These are phyloP conservation scores for Penicillium paradoxum DNA, from an alignment of 495 filamentous ascomycete species.

Conservation along the genomic window DNA sequence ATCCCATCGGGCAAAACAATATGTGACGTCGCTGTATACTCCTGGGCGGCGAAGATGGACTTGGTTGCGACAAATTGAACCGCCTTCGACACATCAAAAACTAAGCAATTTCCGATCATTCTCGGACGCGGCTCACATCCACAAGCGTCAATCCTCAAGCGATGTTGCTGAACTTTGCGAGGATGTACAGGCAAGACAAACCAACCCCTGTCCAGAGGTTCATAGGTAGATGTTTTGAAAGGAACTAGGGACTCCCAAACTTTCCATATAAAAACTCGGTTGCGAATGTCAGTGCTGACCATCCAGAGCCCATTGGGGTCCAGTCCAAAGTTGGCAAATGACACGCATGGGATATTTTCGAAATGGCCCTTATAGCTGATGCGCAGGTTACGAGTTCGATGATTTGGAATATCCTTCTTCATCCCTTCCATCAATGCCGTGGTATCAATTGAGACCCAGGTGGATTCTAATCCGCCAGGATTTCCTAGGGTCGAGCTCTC, in stretches of 20 bases:
- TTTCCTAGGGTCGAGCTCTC: conserved; percentile 18
- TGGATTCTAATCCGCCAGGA: conserved; percentile 23
- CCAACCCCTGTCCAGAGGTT: conserved; percentile 39
- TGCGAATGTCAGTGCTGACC: conserved; percentile 68
- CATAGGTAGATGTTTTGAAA: conserved; percentile 26
- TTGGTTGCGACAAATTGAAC: conserved; percentile 22
- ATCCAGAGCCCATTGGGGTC: conserved; percentile 65
- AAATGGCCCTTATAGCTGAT: conserved; percentile 43
- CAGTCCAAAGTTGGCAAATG: conserved; percentile 61
- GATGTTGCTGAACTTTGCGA: conserved; percentile 35
- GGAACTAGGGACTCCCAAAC: conserved; percentile 48
- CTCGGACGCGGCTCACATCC: conserved; percentile 34
- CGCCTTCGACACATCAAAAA: conserved; percentile 31
- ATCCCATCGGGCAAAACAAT: conserved; percentile 23
- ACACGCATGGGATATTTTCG: conserved; percentile 72
- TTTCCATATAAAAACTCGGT: conserved; percentile 60
- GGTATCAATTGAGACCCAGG: conserved; percentile 33
- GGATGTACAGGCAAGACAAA: conserved; percentile 49
- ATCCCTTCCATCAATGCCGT: conserved; percentile 24
- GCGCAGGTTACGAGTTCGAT: conserved; percentile 37
- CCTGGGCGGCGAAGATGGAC: conserved; percentile 11
- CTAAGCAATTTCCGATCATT: conserved; percentile 10
- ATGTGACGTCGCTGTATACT: background rate
- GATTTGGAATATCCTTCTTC: conserved; percentile 26
- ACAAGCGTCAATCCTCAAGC: conserved; percentile 36